phyloP scores from a whole-genome alignment of 164 flowering plant genomes.

The Aristolochia californica region DNA sequence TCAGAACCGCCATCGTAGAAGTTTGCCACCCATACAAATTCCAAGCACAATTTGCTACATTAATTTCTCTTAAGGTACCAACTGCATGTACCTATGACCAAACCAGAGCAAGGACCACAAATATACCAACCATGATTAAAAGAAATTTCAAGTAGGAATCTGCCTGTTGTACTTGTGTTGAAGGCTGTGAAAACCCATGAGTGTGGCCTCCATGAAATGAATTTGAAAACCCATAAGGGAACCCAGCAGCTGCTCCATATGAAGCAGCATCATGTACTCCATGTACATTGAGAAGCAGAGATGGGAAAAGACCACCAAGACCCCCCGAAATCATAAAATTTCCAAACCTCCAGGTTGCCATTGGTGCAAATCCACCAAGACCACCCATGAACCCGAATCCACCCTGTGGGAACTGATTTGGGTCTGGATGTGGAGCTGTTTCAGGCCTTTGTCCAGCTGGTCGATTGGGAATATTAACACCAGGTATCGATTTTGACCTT shows the following conservation, averaged over 20 bases:
- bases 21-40: too few relatives aligned
- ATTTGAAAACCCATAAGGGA: slow-evolving; percentile 37
- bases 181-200: slow-evolving; percentile 28
- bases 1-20: too few relatives aligned
- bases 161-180: slow-evolving; percentile 40
- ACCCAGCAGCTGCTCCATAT: slow-evolving; percentile 49
- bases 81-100: slow-evolving; percentile 25
- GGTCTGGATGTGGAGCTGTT: slow-evolving; percentile 45
- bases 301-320: slow-evolving; percentile 51
- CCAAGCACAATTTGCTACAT: too few relatives aligned
- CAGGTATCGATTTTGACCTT: slow-evolving; percentile 51
- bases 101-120: slow-evolving; percentile 37
- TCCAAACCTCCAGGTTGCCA: slow-evolving; percentile 42
- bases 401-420: slow-evolving; percentile 25
- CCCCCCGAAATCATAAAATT: slow-evolving; percentile 47
- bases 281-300: slow-evolving; percentile 48
- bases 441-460: slow-evolving; percentile 70
- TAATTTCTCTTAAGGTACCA: not conserved
- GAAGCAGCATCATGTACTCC: slow-evolving; percentile 50
- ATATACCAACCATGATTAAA: slow-evolving; percentile 31
- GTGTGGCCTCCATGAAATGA: slow-evolving; percentile 47
- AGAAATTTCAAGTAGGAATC: slow-evolving; percentile 33
- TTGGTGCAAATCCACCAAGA: slow-evolving; percentile 35
- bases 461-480: slow-evolving; percentile 47
- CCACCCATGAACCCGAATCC: slow-evolving; percentile 52